Base-by-base conservation (phyloP, 2,329 filamentous ascomycete species). In the Claviceps sp. region DNA sequence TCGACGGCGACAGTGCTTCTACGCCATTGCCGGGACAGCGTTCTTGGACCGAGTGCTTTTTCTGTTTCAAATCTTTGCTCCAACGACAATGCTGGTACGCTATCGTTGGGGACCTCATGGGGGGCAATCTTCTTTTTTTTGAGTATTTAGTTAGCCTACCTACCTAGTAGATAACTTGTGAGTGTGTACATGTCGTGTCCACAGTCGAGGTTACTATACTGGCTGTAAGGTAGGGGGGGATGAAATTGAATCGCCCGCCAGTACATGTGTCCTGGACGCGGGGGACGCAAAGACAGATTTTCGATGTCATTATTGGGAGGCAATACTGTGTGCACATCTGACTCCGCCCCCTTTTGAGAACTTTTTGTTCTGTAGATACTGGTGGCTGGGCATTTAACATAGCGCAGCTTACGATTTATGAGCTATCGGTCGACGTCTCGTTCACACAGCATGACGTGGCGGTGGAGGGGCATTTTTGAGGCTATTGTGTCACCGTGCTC, bases 11-110 rank as follows among this genome's bases (percentile, higher is more conserved):
- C 63, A 76, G 73, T 75, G 73, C 73, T 73, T 56, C 64, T 75
- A 74, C 73, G 73, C 73, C 73, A 76, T 76, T 68, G 71, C 71
- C 72, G 72, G 70, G 73, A 75, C 72, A 72, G 72, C 67, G 72
- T 70, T 67, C 73, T 70, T 69, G 64, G 65, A 73, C 72, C 69
- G 72, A 72, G 71, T 37, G n/a, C 59, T 38, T 48, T 48, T 64
- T 42, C 63, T 62, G 30, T 34, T 34, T 34, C 30, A 34, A 34
- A 11, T 11, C 1, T 34, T 11, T 34, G 8, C 59, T 60, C 56
- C 56, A 55, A 61, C 72, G 73, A 77, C 66, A 77, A 76, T 77
- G 74, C 74, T 69, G 49, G 54, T 69, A 67, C 74, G 74, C 74
- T 76, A 77, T 77, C 71, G 73, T 65, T 57, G 60, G 61, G 61